Evolutionary conservation across 192 early-diverging fungal genomes (phyloP), one percentile per base, ranked within the genome.

Genomic region (Mortierella hygrophila): DNA sequence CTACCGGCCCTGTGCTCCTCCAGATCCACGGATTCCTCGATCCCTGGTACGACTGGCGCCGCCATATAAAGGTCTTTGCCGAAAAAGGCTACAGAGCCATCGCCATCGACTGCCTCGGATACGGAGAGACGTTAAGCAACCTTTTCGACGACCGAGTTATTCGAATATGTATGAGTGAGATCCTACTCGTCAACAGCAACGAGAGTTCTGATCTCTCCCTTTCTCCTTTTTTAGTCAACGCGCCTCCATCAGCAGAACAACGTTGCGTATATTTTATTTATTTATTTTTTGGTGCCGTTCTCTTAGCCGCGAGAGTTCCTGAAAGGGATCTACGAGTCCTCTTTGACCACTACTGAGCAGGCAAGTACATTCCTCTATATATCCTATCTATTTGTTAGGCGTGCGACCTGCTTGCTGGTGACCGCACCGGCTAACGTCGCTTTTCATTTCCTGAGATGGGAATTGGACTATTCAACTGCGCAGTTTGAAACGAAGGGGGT

Each of bases 11-110:
- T n/a, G 46, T 42, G 2, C 42, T 88, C 37, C 1, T 88, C 6
- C 78, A 83, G 23, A 65, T 79, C 55, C 82, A 88, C 32, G 82
- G 82, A 8, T 88, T 81, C 37, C 82, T 82, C 0, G 87, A 88
- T 46, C 75, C 83, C 11, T 83, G 87, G 87, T 88, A 83, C 41
- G 82, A 82, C 4, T 88, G 87, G 82, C 73, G 78, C 16, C 78
- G 81, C 49, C 82, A 88, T 41, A 92, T 93, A 46, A 73, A 82
- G 15, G 90, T 86, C 60, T 83, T 93, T 32, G 88, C 76, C 26
- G n/a, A 73, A 6, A 79, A 86, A 55, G 91, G 89, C 10, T 92
- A 90, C 75, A 80, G 92, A 15, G 92, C 92, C 1, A 90, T 93
- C 74, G 91, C 75, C 37, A 86, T 88, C 29, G 89, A 90, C 26